Evolutionary conservation across 2,329 filamentous ascomycete genomes (phyloP).

Genomic region (Phoma sp.): DNA sequence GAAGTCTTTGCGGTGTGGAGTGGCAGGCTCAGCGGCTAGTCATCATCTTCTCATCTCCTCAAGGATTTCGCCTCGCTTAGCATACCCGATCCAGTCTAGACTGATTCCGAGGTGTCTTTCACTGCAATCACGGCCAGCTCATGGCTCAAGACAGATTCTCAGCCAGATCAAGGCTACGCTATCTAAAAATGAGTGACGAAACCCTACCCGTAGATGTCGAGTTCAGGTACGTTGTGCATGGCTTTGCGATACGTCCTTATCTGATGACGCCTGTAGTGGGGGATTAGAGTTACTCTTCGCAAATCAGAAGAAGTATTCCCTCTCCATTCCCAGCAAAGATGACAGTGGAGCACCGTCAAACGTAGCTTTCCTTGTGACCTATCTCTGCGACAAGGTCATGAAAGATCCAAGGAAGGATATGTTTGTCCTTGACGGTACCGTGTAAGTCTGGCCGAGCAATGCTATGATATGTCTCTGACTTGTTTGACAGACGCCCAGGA

Average conservation of each 20-base stretch:
- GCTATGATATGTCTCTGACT: conserved; percentile 21
- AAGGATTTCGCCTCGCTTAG: conserved; percentile 43
- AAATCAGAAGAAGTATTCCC: conserved; percentile 74
- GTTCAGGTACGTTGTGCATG: conserved; percentile 65
- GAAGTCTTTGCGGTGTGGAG: conserved; percentile 21
- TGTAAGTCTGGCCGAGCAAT: conserved; percentile 66
- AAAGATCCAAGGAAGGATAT: conserved; percentile 83
- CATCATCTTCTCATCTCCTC: conserved; percentile 15
- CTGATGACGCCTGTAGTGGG: conserved; percentile 60
- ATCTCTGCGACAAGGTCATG: conserved; percentile 84
- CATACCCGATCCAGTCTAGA: conserved; percentile 20
- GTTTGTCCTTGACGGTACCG: conserved; percentile 84
- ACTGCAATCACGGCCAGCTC: conserved; percentile 13
- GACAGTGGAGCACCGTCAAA: conserved; percentile 67
- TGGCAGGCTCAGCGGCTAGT: conserved; percentile 24
- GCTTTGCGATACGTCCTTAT: not conserved
- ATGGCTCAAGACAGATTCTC: not conserved
- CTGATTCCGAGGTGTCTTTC: not conserved
- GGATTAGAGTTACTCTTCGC: conserved; percentile 94
- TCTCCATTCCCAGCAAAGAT: conserved; percentile 71
- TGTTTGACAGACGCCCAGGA: conserved; percentile 76
- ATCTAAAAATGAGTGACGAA: conserved; percentile 27
- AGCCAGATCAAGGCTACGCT: not conserved
- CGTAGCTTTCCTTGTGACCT: conserved; percentile 76
- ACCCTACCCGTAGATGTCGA: conserved; percentile 71